Evolutionary conservation across 441 rosid genomes (phyloP), one percentile per base, ranked within the genome.

Genomic region (Erysimum cheiri): DNA sequence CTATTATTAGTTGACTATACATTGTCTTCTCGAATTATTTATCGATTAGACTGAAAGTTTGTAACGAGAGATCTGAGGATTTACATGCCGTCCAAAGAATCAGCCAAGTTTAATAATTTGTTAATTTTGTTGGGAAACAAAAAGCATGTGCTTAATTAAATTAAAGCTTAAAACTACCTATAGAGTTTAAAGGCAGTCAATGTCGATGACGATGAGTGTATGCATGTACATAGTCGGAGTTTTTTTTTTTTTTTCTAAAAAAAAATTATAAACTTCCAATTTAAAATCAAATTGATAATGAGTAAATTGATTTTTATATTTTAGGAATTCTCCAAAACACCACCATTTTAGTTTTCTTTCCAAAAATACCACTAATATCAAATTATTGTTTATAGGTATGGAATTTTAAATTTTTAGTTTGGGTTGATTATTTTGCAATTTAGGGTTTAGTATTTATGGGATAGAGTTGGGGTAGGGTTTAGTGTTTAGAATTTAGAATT

Each of bases 11-110:
- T 32, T 33, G 64, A 49, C 31, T 28, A 15, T 12, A 49, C 41
- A 70, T 68, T 0, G 24, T 32, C 36, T 56, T 56, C 44, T 68
- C 48, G 4, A 69, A 14, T 9, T 47, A 58, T 59, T n/a, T 57
- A 69, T 62, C 15, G 17, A 31, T 43, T 5, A 43, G 47, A 43
- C 8, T 3, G n/a, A 22, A 6, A 48, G 17, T 44, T 37, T 31
- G 7, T 11, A 47, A 7, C n/a, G 8, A 22, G 35, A 55, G 28
- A 36, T 44, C 6, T 17, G 53, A 67, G 37, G n/a, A 39, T 41
- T 48, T 48, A 33, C 39, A 60, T 1, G 33, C 9, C n/a, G 19
- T 62, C 12, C 13, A 32, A 32, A 28, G 14, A 66, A 52, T 28
- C 1, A 24, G 4, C 35, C 46, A 43, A 44, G 15, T 19, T 32